Base-by-base conservation (phyloP, 176 grass and related monocot genomes). In the Bolboschoenus planiculmis region DNA sequence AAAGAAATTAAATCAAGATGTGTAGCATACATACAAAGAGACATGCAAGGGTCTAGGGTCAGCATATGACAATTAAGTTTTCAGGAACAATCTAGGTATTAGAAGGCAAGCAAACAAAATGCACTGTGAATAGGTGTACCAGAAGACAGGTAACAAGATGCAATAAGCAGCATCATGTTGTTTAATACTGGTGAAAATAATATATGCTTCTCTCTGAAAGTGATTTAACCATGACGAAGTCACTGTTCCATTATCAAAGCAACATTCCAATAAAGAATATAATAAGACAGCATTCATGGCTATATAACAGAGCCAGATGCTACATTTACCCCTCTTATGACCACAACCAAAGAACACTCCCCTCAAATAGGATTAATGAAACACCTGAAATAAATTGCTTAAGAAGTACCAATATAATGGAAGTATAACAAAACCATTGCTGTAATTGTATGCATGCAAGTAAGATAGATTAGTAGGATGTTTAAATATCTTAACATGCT, bases 141-240 rank as follows among this genome's bases (percentile, higher is more conserved):
- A 82, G 68, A 65, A 84, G 80, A 86, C 54, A 88, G 79, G 79
- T 90, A 77, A 24, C 87, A 88, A 31, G 81, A 87, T 48, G 39
- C 31, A 18, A 82, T 1, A 65, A 15, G 74, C 31, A 67, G 31
- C 54, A 92, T 46, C 30, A 88, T n/a, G 76, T 51, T 90, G 80
- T 83, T 88, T 86, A 89, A 87, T 90, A 40, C 83, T 84, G 59
- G 70, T 4, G 31, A 78, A 64, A 68, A 56, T 59, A 37, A 85
- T 75, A 0, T 87, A 85, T 81, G 43, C 75, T 88, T 82, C 80
- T 30, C 78, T 81, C 18, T 84, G 21, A 18, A 68, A 93, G 66
- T 77, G 86, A 84, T 59, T n/a, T 76, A 4, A 88, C 10, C 46
- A 36, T 42, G 3, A 11, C 26, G 81, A 14, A 10, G 27, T 63